A percentile compares a stretch with the other conserved stretches of the same genome.
Conservation (phyloP, 163 green algal species). For the Chlamydomonas reinhardtii region DNA sequence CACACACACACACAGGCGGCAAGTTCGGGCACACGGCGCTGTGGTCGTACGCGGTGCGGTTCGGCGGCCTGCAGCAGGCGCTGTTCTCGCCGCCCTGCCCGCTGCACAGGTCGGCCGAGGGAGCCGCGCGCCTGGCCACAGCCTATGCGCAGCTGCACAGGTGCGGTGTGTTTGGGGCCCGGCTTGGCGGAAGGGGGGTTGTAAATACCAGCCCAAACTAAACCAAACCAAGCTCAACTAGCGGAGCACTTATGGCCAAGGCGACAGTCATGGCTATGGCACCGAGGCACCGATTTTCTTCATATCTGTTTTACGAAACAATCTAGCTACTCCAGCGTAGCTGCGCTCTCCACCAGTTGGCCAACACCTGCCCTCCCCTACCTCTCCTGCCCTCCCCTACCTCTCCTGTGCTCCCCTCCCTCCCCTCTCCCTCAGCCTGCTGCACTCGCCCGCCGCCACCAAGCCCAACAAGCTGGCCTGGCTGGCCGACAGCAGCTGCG, state of each 20-base stretch:
- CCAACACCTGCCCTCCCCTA: too few relatives aligned
- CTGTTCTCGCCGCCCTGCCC: conserved; percentile 6
- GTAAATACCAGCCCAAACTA: too few relatives aligned
- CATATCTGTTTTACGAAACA: too few relatives aligned
- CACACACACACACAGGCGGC: conserved; percentile 44
- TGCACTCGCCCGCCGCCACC: not conserved
- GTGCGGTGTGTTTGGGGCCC: too few relatives aligned
- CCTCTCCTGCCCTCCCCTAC: too few relatives aligned
- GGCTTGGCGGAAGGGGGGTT: too few relatives aligned
- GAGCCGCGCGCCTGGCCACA: conserved; percentile 17
- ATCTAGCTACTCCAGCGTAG: too few relatives aligned
- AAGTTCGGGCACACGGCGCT: conserved; percentile 48
- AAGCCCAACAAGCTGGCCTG: conserved; percentile 49
- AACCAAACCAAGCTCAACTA: too few relatives aligned
- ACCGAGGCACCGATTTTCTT: too few relatives aligned
- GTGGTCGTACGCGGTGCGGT: conserved; percentile 43
- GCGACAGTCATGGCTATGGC: too few relatives aligned
- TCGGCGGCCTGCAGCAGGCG: conserved; percentile 49
- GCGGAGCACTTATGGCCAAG: too few relatives aligned
- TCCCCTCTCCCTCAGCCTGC: not conserved
- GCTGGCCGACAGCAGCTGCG: not conserved
- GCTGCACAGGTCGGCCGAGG: conserved; percentile 24
- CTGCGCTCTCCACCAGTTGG: too few relatives aligned
- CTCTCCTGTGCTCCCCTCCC: not conserved
- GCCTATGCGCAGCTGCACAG: conserved; percentile 38